Evolutionary conservation across 257 asterid genomes (phyloP).

Genomic region (Parsonsia alboflavescens): DNA sequence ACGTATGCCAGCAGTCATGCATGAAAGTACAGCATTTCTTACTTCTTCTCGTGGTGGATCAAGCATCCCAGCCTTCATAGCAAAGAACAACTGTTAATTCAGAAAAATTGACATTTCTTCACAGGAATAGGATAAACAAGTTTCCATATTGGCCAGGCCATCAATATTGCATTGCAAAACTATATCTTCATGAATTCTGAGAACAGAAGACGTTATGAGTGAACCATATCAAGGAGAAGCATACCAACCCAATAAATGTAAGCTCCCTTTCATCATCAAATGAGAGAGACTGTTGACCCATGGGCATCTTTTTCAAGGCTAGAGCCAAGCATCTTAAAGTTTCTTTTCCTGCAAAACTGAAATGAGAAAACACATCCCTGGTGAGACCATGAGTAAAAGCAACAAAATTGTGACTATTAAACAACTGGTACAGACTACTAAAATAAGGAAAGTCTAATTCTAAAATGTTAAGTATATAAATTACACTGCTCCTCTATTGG

Average conservation of each 20-base stretch:
- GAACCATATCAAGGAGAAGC: slow-evolving; percentile 53
- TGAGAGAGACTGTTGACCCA: slow-evolving; percentile 74
- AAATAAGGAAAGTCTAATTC: not conserved
- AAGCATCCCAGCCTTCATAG: slow-evolving; percentile 89
- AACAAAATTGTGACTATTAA: not conserved
- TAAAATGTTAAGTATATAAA: not conserved
- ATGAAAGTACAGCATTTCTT: slow-evolving; percentile 78
- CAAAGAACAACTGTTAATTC: not conserved
- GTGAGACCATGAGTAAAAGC: slow-evolving; percentile 15
- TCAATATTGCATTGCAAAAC: not conserved
- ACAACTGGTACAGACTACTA: not conserved
- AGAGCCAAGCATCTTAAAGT: slow-evolving; percentile 92
- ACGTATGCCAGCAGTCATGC: slow-evolving; percentile 99
- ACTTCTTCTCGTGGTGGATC: slow-evolving; percentile 99
- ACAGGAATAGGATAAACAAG: not conserved
- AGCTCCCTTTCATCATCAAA: slow-evolving; percentile 89
- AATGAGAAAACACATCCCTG: slow-evolving; percentile 10
- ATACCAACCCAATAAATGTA: slow-evolving; percentile 99
- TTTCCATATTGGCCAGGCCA: not conserved
- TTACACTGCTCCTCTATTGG: not conserved
- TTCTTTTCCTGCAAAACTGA: slow-evolving; percentile 97
- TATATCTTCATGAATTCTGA: slow-evolving; percentile 12
- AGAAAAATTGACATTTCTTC: not conserved
- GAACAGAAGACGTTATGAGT: slow-evolving; percentile 12
- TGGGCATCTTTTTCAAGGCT: slow-evolving; percentile 90